Evolutionary conservation across 192 early-diverging fungal genomes (phyloP), one percentile per base, ranked within the genome.

Genomic region (Gigaspora rosea): DNA sequence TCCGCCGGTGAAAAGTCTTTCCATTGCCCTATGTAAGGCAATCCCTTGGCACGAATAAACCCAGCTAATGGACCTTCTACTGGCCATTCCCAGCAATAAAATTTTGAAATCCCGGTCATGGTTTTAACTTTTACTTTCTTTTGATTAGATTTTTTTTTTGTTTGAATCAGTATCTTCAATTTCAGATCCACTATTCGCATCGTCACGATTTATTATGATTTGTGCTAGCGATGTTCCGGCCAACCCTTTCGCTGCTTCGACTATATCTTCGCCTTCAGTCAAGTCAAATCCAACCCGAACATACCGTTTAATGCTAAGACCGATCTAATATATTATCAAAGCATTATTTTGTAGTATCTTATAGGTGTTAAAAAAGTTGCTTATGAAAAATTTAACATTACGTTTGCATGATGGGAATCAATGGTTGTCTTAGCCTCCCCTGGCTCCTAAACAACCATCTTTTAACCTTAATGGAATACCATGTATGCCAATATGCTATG

Each of bases 261-360:
- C 33, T 56, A 71, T 71, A 16, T 71, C 52, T 56, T 52, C 3
- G 6, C 35, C 52, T 33, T 8, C 8, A 33, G 8, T 11, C 22
- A 71, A 36, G 47, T 71, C 18, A 71, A 56, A 56, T 35, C 69
- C 18, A 71, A 71, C 54, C n/a, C 2, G 41, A 33, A 71, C 6
- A 71, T 71, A 71, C 22, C 16, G 20, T 71, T 71, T 56, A 52
- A 71, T 71, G 22, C 15, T 33, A 71, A 56, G 35, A 0, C 2
- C n/a, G 18, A 70, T 51, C 68, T 70, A 70, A 70, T 47, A 12
- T 56, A 15, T 56, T 68, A 41, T 65, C 32, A 22, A 68, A 41
- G 36, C 36, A 41, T 41, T 41, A 41, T 3, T 3, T 41, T 41
- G 36, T 41, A 41, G 36, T 41, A 41, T 5, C 36, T 41, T 41